Evolutionary conservation across 257 asterid species (phyloP).

Genomic region (Orobanche coerulescens): DNA sequence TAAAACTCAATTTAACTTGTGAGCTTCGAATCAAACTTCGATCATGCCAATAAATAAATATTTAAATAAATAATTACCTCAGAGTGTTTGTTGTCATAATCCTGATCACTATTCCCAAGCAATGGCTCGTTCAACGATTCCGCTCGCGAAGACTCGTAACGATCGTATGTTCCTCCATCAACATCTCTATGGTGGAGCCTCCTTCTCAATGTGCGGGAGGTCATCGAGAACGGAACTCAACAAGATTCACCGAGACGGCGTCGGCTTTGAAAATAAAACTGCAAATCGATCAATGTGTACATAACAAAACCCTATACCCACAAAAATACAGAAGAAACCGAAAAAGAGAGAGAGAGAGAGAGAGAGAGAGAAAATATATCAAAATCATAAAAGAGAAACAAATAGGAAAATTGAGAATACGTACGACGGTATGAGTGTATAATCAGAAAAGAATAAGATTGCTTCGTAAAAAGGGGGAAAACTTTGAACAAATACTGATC

Average conservation of each 20-base stretch:
- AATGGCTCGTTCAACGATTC: constrained; percentile 74
- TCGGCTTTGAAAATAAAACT: not conserved
- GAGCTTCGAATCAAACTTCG: not conserved
- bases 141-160: constrained; percentile 35
- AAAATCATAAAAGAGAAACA: not conserved
- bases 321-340: not conserved
- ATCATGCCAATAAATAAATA: too few species aligned
- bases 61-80: constrained; percentile 37
- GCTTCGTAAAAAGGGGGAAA: not conserved
- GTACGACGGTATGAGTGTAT: not conserved
- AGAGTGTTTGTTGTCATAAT: constrained; percentile 19
- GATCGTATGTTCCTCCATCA: constrained; percentile 52
- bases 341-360: not conserved
- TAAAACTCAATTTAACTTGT: not conserved
- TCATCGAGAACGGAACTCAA: constrained; percentile 31
- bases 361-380: not conserved
- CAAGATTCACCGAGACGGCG: constrained; percentile 14
- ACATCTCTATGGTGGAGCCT: constrained; percentile 74
- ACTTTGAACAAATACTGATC: constrained; percentile 19
- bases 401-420: not conserved
- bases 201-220: constrained; percentile 70
- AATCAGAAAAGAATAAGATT: not conserved
- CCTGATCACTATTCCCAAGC: constrained; percentile 41
- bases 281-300: constrained; percentile 8
- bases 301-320: not conserved